Evolutionary conservation across 306 rosid genomes (phyloP).

Genomic region (Sophora flavescens): DNA sequence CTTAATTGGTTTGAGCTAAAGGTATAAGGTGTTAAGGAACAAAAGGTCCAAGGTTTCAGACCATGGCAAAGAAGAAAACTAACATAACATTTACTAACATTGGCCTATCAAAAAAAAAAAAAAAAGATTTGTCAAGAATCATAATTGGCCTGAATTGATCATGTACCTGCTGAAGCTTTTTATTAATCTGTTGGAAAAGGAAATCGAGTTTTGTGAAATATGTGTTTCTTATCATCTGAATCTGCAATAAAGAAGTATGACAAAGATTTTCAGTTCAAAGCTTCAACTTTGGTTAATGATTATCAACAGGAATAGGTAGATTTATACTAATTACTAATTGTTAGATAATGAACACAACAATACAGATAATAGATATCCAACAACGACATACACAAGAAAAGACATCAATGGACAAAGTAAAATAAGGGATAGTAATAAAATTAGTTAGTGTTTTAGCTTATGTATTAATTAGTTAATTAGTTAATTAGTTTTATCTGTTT

Average conservation of each 20-base stretch:
- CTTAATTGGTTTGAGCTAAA: too few species aligned
- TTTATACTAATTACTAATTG: background rate
- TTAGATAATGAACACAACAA: background rate
- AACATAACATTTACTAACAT: too few species aligned
- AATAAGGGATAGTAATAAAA: background rate
- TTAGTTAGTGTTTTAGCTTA: too few species aligned
- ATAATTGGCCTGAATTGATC: background rate
- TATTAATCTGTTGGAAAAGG: background rate
- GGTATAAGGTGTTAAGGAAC: too few species aligned
- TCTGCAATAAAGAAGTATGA: slow-evolving; percentile 12
- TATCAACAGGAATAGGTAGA: background rate
- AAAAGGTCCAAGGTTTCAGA: too few species aligned
- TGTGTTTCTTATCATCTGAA: background rate
- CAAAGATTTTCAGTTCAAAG: background rate
- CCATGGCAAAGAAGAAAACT: too few species aligned
- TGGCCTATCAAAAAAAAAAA: too few species aligned
- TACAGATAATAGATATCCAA: background rate
- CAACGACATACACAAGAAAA: background rate
- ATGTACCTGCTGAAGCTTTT: slow-evolving; percentile 9
- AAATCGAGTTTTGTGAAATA: background rate
- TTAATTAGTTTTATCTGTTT: too few species aligned
- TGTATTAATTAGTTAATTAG: too few species aligned
- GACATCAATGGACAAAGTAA: background rate
- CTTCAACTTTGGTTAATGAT: background rate
- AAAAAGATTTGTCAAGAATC: background rate